Evolutionary conservation across 805 yeast genomes (phyloP).

Genomic region (Helenozyma rhizophorensis): DNA sequence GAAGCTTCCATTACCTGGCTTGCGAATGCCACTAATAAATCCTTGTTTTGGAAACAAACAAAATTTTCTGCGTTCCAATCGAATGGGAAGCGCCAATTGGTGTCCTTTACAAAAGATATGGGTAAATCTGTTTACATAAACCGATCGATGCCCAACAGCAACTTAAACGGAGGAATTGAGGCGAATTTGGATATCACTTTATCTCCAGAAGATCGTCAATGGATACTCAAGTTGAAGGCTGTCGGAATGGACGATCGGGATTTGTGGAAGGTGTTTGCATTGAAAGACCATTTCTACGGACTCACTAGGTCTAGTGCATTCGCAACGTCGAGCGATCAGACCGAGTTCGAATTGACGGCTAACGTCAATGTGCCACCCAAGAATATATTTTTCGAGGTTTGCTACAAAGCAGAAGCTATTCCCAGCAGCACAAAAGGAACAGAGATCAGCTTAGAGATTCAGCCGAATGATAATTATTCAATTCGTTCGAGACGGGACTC

Average conservation of each 20-base stretch:
- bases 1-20: constrained; percentile 71
- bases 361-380: constrained; percentile 23
- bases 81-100: constrained; percentile 16
- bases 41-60: constrained; percentile 74
- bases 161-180: neutral
- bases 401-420: constrained; percentile 35
- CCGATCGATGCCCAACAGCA: constrained; percentile 5
- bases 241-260: constrained; percentile 73
- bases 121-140: constrained; percentile 35
- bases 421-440: constrained; percentile 15
- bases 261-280: constrained; percentile 74
- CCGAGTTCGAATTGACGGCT: constrained; percentile 15
- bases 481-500: constrained; percentile 14
- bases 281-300: constrained; percentile 64
- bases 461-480: constrained; percentile 8
- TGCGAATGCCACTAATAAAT: constrained; percentile 48
- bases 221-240: constrained; percentile 67
- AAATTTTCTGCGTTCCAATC: constrained; percentile 15
- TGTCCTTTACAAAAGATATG: constrained; percentile 29
- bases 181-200: constrained; percentile 24
- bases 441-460: constrained; percentile 16
- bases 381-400: constrained; percentile 35
- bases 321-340: constrained; percentile 7
- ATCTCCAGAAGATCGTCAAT: constrained; percentile 61
- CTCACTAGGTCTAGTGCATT: constrained; percentile 7